Conservation (phyloP, 495 filamentous ascomycete species). For the Immersiella caudata region DNA sequence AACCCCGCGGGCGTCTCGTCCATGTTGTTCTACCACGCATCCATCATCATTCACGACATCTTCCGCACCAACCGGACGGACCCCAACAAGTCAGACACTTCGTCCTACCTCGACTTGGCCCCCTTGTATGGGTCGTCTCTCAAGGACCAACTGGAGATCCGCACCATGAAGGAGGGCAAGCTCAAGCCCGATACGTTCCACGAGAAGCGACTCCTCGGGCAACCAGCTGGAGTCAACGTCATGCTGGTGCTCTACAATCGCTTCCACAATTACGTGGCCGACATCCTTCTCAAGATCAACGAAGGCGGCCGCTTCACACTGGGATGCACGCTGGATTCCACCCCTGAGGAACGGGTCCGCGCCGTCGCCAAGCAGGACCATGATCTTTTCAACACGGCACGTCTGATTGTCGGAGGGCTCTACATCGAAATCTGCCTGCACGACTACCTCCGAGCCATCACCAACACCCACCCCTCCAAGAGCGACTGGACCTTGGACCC, state of each 20-base stretch:
- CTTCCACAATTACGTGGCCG: slow-evolving; percentile 78
- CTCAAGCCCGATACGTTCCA: slow-evolving; percentile 79
- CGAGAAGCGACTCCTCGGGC: slow-evolving; percentile 69
- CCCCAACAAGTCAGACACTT: slow-evolving; percentile 53
- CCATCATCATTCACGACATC: slow-evolving; percentile 79
- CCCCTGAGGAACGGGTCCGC: slow-evolving; percentile 52
- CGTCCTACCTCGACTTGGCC: slow-evolving; percentile 77
- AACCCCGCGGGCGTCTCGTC: slow-evolving; percentile 76
- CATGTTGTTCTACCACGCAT: slow-evolving; percentile 81
- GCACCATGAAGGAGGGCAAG: slow-evolving; percentile 73
- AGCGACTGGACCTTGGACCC: slow-evolving; percentile 80
- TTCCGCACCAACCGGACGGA: slow-evolving; percentile 44
- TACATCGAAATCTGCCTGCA: slow-evolving; percentile 79
- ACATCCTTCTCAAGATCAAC: slow-evolving; percentile 65
- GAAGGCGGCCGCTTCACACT: slow-evolving; percentile 71
- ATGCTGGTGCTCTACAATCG: slow-evolving; percentile 68
- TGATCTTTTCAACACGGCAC: slow-evolving; percentile 79
- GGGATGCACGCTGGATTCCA: slow-evolving; percentile 42
- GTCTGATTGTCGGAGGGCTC: slow-evolving; percentile 74
- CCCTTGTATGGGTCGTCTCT: slow-evolving; percentile 80
- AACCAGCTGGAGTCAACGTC: slow-evolving; percentile 74
- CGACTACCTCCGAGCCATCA: slow-evolving; percentile 81
- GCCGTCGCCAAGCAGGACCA: slow-evolving; percentile 73
- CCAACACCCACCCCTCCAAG: slow-evolving; percentile 73
- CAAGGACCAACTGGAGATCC: slow-evolving; percentile 66